These are phyloP conservation scores for Candida koratica DNA, from an alignment of 805 yeast species.

Conservation along the genomic window DNA sequence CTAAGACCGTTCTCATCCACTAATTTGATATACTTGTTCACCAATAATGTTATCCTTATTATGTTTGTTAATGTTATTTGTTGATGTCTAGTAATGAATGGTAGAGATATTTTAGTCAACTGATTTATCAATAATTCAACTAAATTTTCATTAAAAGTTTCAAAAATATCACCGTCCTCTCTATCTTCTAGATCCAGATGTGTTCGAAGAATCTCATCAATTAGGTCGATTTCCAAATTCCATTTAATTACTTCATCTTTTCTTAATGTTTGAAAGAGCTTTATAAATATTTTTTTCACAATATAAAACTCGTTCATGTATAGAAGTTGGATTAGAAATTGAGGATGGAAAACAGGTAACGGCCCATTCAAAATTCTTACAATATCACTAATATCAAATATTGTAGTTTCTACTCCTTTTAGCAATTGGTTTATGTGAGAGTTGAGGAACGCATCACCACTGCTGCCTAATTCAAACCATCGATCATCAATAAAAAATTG, in stretches of 20 bases:
- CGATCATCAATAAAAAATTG: slow-evolving; percentile 83
- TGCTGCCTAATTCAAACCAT: slow-evolving; percentile 32
- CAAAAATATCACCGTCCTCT: slow-evolving; percentile 16
- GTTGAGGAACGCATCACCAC: slow-evolving; percentile 41
- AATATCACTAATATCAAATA: slow-evolving; percentile 56
- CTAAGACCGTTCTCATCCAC: slow-evolving; percentile 66
- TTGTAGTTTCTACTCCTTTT: slow-evolving; percentile 23
- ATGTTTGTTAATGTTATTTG: slow-evolving; percentile 77
- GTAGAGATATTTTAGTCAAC: slow-evolving; percentile 62
- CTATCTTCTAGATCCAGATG: not conserved
- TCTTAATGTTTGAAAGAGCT: slow-evolving; percentile 52
- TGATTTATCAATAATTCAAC: slow-evolving; percentile 52
- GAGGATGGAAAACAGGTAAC: slow-evolving; percentile 87
- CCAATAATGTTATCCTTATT: slow-evolving; percentile 57
- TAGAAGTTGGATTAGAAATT: slow-evolving; percentile 70
- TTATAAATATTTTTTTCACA: slow-evolving; percentile 54
- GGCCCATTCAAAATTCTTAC: slow-evolving; percentile 84
- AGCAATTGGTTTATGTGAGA: slow-evolving; percentile 43
- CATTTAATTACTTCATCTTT: slow-evolving; percentile 25
- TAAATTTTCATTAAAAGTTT: slow-evolving; percentile 38
- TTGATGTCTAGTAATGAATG: slow-evolving; percentile 85
- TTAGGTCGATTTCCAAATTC: slow-evolving; percentile 30
- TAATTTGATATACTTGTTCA: slow-evolving; percentile 41
- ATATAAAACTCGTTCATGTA: slow-evolving; percentile 55
- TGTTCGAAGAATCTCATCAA: slow-evolving; percentile 16